phyloP scores from a whole-genome alignment of 768 basidiomycete species.

The Lentinula edodes region DNA sequence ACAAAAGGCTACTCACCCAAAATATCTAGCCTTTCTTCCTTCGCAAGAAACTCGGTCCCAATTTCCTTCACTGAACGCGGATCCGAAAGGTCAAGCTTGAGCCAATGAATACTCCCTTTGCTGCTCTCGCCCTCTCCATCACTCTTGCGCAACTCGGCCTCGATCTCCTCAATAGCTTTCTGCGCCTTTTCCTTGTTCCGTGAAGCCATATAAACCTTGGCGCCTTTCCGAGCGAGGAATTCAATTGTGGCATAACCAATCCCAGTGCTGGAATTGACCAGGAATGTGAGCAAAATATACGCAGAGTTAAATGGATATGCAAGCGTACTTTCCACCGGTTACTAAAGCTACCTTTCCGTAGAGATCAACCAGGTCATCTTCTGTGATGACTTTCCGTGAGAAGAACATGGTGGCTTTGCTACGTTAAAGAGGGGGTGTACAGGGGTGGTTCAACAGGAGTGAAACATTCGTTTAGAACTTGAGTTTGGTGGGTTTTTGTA shows the following conservation, averaged over 20 bases:
- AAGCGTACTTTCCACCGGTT: constrained; percentile 41
- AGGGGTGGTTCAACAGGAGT: no score
- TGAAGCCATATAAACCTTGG: constrained; percentile 32
- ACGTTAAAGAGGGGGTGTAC: no score
- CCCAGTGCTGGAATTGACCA: constrained; percentile 22
- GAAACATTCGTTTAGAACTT: no score
- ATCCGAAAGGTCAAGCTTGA: constrained; percentile 34
- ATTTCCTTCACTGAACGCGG: constrained; percentile 25
- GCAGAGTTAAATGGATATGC: neutral
- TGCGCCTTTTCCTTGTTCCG: constrained; percentile 25
- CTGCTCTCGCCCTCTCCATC: neutral
- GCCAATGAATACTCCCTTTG: constrained; percentile 25
- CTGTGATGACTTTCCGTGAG: no score
- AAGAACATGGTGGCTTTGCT: no score
- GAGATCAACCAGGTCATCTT: no score
- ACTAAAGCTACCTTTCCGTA: constrained; percentile 41
- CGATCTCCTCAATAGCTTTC: constrained; percentile 26
- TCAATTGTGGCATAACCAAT: constrained; percentile 31
- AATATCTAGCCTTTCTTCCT: constrained; percentile 36
- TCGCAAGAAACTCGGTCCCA: constrained; percentile 29
- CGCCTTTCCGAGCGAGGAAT: constrained; percentile 34
- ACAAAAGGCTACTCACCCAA: constrained; percentile 22
- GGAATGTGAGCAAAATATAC: constrained; percentile 3
- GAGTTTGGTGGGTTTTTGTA: no score
- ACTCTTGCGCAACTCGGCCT: constrained; percentile 22